Base-by-base conservation (phyloP, 306 rosid genomes). In the Cyclanthera cordifolia region DNA sequence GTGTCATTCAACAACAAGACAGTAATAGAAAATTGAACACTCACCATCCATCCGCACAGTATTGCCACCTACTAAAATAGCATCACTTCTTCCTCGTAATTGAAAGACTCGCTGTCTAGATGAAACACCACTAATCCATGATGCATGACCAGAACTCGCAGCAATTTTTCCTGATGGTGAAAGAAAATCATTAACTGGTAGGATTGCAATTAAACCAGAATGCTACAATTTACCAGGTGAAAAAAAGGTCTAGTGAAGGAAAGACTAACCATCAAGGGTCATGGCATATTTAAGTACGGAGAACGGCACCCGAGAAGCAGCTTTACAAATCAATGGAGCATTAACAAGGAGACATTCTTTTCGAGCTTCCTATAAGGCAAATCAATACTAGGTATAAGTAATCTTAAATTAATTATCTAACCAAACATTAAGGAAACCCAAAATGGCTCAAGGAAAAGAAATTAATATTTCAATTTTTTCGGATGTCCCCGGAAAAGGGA, bases 241-340 rank as follows among this genome's bases (percentile, higher is more conserved):
- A 8, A 58, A 58, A 43, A 43, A 43, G 12, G 14, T 17, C n/a
- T 3, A 37, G 43, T 10, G 43, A 45, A 13, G 12, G 4, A 12
- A 11, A 13, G 37, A 69, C 88, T 81, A 79, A 93, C 98, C 99
- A 81, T 93, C 99, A 74, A 90, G 91, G 20, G 99, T 93, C 99
- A 93, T 93, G 10, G 99, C 95, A 82, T 78, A 93, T 82, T 93
- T 93, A 70, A 90, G 87, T 70, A 93, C 90, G 32, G 95, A 93
- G 80, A 87, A 93, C 32, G 96, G 99, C 60, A 90, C 79, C 60
- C 59, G 91, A 1, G 83, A 93, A 72, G 89, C 83, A 59, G 89
- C 94, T 79, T 90, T 83, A 78, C 94, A 93, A 65, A 90, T 90
- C 83, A 93, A 79, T 53, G 99, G 97, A 49, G 95, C 95, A 73